Evolutionary conservation across 305 asterid genomes (phyloP).

Genomic region (Withania somnifera): DNA sequence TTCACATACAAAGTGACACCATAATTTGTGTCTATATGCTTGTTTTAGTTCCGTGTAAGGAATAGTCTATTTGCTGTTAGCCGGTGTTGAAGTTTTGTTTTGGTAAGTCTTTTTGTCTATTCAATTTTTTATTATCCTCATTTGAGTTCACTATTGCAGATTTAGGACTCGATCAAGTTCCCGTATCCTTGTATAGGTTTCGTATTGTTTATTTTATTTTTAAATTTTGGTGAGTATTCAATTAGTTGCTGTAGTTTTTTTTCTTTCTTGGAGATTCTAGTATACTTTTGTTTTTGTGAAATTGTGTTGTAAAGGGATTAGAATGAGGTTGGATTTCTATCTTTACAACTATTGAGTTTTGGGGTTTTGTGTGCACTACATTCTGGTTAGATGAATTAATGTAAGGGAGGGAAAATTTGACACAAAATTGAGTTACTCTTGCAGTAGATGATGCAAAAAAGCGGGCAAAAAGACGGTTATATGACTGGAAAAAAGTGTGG

Average conservation of each 20-base stretch:
- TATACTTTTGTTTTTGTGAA: background rate
- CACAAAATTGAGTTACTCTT: background rate
- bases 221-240: too few relatives aligned
- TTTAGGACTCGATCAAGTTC: constrained; percentile 23
- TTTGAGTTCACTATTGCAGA: constrained; percentile 11
- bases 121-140: background rate
- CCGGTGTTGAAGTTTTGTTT: constrained; percentile 15
- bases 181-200: background rate
- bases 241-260: background rate
- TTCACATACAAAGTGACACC: background rate
- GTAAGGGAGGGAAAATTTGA: background rate
- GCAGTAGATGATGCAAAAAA: background rate
- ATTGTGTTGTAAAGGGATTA: background rate
- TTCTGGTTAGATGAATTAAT: background rate
- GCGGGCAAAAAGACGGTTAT: background rate
- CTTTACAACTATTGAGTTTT: background rate
- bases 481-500: background rate
- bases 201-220: background rate
- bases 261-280: background rate
- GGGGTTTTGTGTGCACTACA: background rate
- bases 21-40: background rate
- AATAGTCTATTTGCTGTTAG: background rate
- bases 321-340: background rate
- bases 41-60: constrained; percentile 7
- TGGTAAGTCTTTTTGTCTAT: constrained; percentile 14